These are phyloP conservation scores for Kodamaea sp. DNA, from an alignment of 1,139 yeast genomes.

Conservation along the genomic window DNA sequence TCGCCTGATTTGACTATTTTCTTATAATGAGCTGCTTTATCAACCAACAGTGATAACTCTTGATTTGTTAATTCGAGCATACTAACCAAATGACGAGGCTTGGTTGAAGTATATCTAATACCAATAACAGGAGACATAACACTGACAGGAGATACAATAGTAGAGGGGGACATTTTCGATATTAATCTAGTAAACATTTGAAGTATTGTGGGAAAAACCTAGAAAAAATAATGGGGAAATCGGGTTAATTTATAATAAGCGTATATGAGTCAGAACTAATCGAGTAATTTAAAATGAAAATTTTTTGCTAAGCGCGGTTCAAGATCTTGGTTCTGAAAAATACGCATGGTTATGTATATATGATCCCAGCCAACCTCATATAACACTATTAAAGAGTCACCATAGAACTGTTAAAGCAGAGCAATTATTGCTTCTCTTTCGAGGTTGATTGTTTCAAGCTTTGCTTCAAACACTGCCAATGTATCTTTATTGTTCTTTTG, in stretches of 20 bases:
- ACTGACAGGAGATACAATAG: constrained; percentile 5
- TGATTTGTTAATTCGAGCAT: constrained; percentile 69
- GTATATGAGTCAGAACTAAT: constrained; percentile 16
- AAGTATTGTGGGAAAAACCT: constrained; percentile 1
- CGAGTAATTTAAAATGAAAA: constrained; percentile 12
- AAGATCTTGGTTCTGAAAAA: constrained; percentile 13
- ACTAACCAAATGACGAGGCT: constrained; percentile 70
- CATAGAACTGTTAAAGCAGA: neutral
- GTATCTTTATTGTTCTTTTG: constrained; percentile 3
- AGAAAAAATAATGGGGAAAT: neutral
- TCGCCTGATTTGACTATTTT: constrained; percentile 50
- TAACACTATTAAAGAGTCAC: neutral
- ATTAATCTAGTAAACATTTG: constrained; percentile 2
- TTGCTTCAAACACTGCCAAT: constrained; percentile 1
- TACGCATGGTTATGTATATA: constrained; percentile 1
- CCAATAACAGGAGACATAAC: neutral
- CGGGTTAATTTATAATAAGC: constrained; percentile 6
- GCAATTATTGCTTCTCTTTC: neutral
- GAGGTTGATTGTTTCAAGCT: constrained; percentile 6
- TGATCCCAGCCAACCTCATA: too few species aligned
- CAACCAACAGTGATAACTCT: constrained; percentile 66
- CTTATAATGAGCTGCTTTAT: constrained; percentile 64
- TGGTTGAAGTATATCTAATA: constrained; percentile 10
- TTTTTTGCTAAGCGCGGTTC: constrained; percentile 20
- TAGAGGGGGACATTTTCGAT: constrained; percentile 7